Percentiles rank a stretch among this genome's conserved stretches.
These are phyloP conservation scores for Aeschynomene evenia DNA, from an alignment of 306 rosid genomes.

Conservation along the genomic window DNA sequence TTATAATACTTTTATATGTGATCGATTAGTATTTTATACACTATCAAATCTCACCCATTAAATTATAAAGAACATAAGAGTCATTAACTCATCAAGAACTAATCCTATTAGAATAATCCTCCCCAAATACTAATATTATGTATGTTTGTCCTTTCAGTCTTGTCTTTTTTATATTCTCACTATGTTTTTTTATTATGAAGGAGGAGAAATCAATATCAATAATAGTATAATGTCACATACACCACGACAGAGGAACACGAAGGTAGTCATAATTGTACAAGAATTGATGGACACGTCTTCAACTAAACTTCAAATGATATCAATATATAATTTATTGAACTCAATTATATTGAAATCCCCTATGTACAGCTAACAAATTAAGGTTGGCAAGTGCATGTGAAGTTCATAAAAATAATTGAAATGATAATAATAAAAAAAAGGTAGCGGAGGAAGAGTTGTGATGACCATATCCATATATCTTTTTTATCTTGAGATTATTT, in stretches of 20 bases:
- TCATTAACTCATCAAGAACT: no score
- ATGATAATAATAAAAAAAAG: not conserved
- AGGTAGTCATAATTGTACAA: not conserved
- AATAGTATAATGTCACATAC: not conserved
- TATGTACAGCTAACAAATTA: not conserved
- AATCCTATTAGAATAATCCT: no score
- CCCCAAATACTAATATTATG: no score
- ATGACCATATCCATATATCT: no score
- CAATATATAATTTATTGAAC: not conserved
- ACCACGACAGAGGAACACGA: not conserved
- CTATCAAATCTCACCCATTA: no score
- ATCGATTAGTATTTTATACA: no score
- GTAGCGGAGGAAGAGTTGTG: not conserved
- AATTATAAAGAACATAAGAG: no score
- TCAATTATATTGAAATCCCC: not conserved
- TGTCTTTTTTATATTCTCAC: no score
- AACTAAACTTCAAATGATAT: not conserved
- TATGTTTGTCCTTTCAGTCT: not conserved
- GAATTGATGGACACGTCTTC: conserved; percentile 20
- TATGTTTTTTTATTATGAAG: not conserved
- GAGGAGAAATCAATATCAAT: not conserved
- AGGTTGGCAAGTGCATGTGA: not conserved
- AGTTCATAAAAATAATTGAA: not conserved
- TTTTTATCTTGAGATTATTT: no score
- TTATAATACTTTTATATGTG: no score